phyloP scores from a whole-genome alignment of 2,329 filamentous ascomycete genomes.

The Colletotrichum echinochloae region DNA sequence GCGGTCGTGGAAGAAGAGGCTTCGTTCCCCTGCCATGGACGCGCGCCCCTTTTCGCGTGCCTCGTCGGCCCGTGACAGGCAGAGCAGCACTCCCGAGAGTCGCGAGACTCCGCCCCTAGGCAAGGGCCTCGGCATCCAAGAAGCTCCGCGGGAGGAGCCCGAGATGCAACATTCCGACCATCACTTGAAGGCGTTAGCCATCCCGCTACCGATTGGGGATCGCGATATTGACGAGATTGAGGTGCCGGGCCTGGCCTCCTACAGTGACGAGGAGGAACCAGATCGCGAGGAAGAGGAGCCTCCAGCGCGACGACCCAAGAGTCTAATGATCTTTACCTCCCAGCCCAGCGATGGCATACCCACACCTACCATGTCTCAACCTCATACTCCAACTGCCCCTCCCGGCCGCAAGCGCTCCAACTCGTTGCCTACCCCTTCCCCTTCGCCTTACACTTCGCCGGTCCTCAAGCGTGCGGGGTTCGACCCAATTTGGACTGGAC shows the following conservation, averaged over 20 bases:
- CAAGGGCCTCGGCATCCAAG: conserved; percentile 41
- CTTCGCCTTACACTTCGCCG: conserved; percentile 44
- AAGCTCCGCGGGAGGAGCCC: conserved; percentile 32
- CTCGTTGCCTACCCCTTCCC: conserved; percentile 59
- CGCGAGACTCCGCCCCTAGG: conserved; percentile 53
- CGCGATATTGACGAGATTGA: conserved; percentile 85
- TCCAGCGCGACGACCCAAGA: conserved; percentile 58
- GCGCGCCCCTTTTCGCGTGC: conserved; percentile 63
- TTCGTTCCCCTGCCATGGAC: conserved; percentile 68
- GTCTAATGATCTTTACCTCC: conserved; percentile 54
- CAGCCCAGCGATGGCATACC: conserved; percentile 47
- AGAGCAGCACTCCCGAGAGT: conserved; percentile 54
- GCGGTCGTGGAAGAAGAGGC: conserved; percentile 93
- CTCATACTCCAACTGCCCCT: conserved; percentile 51
- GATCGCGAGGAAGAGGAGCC: conserved; percentile 52
- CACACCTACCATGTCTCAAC: conserved; percentile 50
- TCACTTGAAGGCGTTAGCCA: conserved; percentile 63
- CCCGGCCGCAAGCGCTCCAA: conserved; percentile 58
- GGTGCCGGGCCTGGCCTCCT: conserved; percentile 74
- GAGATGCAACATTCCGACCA: conserved; percentile 49
- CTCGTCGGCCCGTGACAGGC: conserved; percentile 54
- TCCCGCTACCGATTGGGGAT: conserved; percentile 76
- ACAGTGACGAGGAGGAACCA: conserved; percentile 72
- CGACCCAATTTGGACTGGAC: conserved; percentile 10
- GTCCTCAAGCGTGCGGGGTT: conserved; percentile 34